These are phyloP conservation scores for Mycocalia duriaeana DNA, from an alignment of 1,284 basidiomycete genomes.

Conservation along the genomic window DNA sequence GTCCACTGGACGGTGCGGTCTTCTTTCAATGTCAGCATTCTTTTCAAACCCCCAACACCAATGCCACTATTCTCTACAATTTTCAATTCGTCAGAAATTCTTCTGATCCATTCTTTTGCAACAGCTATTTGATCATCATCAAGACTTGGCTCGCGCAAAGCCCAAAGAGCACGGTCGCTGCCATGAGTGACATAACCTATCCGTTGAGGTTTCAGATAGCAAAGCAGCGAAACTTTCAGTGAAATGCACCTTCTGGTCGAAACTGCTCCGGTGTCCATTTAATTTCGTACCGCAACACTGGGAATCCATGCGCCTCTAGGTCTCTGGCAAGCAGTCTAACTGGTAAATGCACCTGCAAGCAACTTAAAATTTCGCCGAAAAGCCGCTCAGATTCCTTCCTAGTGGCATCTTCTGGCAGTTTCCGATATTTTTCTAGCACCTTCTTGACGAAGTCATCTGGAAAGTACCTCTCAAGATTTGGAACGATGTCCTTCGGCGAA, in stretches of 20 bases:
- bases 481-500: constrained; percentile 42
- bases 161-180: constrained; percentile 46
- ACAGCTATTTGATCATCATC: constrained; percentile 36
- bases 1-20: constrained; percentile 52
- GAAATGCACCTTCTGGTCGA: constrained; percentile 42
- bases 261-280: constrained; percentile 61
- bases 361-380: constrained; percentile 60
- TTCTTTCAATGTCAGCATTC: constrained; percentile 45
- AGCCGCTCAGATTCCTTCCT: constrained; percentile 38
- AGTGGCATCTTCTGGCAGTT: constrained; percentile 30
- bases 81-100: constrained; percentile 37
- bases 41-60: constrained; percentile 25
- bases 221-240: no score
- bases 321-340: constrained; percentile 60
- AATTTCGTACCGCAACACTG: constrained; percentile 64
- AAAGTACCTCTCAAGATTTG: constrained; percentile 63
- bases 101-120: constrained; percentile 48
- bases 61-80: constrained; percentile 30
- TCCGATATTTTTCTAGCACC: constrained; percentile 42
- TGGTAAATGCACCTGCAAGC: constrained; percentile 68
- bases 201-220: not conserved
- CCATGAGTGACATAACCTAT: constrained; percentile 67
- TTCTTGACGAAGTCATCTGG: constrained; percentile 38
- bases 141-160: constrained; percentile 32
- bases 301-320: constrained; percentile 48